Evolutionary conservation across 148 eudicot genomes (phyloP), one percentile per base, ranked within the genome.

Genomic region (Silene uniflora): DNA sequence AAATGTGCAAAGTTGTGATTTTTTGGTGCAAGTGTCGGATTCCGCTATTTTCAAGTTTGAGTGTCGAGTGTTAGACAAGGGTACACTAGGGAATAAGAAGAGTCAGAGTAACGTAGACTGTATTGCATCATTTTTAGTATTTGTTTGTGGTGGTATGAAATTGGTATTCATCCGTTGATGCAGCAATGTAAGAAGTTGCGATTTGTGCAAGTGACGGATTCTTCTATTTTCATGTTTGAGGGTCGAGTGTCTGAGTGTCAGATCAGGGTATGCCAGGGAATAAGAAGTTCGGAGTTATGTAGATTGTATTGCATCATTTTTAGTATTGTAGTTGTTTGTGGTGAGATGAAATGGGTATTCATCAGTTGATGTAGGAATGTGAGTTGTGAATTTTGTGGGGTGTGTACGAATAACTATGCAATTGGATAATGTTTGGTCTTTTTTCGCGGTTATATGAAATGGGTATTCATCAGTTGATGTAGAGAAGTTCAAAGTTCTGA

Each of bases 391-490:
- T 47, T 47, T 47, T 47, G 10, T 47, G 52, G 12, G 52, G 52
- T 29, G 52, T 52, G 56, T 52, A 14, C 56, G 1, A 52, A 52
- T 52, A 52, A 16, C 0, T 52, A 52, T 52, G 14, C 56, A 12
- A 5, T 52, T 52, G 56, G 12, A 52, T 52, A 8, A 27, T 39
- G 39, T 75, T 47, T 18, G 7, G 52, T 18, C 18, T 22, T 10
- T 42, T 13, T 35, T 77, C 62, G 75, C 35, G 25, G 18, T 63
- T 52, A 27, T 63, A 27, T 63, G 67, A 24, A 27, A 24, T 73
- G 60, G 67, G 63, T 66, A 67, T 55, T 66, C 42, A 24, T 52
- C 42, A 71, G 11, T 52, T 75, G 46, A 52, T 52, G 56, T 16
- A 52, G 16, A 52, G 14, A 52, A 1, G 56, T 10, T 16, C 39